These are phyloP conservation scores for Carex kokanica DNA, from an alignment of 176 grass and related monocot species.

Conservation along the genomic window DNA sequence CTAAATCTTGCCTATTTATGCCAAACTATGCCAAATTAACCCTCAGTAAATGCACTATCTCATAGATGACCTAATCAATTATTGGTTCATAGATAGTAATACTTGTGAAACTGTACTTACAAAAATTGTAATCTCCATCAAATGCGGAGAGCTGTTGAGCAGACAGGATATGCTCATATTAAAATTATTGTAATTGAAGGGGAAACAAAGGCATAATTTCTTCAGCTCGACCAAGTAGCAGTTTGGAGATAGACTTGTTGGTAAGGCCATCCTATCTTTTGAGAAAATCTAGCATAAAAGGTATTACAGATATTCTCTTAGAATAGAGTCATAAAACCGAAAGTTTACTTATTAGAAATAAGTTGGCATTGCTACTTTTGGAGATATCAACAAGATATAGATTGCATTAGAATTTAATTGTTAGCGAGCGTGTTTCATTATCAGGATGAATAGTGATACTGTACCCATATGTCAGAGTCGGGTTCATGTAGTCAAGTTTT, in stretches of 20 bases:
- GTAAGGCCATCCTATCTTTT: neutral
- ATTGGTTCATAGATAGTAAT: too few relatives aligned
- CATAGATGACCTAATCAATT: too few relatives aligned
- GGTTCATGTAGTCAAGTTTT: neutral
- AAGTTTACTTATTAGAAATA: neutral
- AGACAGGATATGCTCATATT: constrained; percentile 9
- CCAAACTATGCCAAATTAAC: neutral
- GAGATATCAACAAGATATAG: neutral
- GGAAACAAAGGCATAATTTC: too few relatives aligned
- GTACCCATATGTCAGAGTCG: too few relatives aligned
- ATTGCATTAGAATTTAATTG: neutral
- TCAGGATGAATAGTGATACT: too few relatives aligned
- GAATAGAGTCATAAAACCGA: neutral
- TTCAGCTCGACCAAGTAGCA: too few relatives aligned
- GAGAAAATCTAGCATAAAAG: constrained; percentile 22
- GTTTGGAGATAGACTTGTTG: neutral
- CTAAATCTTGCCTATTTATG: neutral
- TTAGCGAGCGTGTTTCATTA: neutral
- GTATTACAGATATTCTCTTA: neutral
- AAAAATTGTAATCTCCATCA: too few relatives aligned
- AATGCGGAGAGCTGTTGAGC: too few relatives aligned
- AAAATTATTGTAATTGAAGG: too few relatives aligned
- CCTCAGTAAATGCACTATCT: too few relatives aligned
- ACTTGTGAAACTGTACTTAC: too few relatives aligned
- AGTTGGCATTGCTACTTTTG: neutral